A percentile compares a stretch with the other conserved stretches of the same genome.
Evolutionary conservation across 2,329 filamentous ascomycete genomes (phyloP).

Genomic region (Colletotrichum incanum): DNA sequence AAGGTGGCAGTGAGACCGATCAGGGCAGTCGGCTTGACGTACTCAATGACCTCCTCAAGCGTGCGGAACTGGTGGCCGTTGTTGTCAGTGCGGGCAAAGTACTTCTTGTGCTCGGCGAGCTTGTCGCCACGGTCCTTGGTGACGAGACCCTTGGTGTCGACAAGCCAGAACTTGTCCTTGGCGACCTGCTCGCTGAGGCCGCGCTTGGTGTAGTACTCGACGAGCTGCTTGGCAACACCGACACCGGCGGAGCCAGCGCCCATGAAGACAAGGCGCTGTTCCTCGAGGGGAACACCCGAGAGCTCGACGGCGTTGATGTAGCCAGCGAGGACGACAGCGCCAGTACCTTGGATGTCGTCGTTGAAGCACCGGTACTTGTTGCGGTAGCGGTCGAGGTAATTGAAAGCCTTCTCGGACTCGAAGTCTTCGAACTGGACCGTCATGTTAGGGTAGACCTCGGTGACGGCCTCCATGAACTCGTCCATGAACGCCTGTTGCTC

Average conservation of each 20-base stretch:
- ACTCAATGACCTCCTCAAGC: conserved; percentile 92
- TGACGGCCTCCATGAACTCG: conserved; percentile 94
- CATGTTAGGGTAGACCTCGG: conserved; percentile 78
- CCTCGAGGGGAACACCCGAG: conserved; percentile 86
- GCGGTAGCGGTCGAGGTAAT: conserved; percentile 91
- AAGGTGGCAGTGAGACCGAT: conserved; percentile 96
- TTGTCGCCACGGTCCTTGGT: conserved; percentile 94
- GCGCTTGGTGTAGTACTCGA: conserved; percentile 95
- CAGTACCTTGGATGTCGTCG: conserved; percentile 98
- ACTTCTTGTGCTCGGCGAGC: conserved; percentile 90
- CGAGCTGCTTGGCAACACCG: conserved; percentile 97
- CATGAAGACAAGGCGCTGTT: conserved; percentile 96
- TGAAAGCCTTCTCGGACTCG: conserved; percentile 93
- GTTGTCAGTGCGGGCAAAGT: conserved; percentile 77
- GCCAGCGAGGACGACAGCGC: conserved; percentile 90
- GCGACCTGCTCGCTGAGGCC: conserved; percentile 91
- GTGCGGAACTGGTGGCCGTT: conserved; percentile 80
- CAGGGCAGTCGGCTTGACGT: conserved; percentile 94
- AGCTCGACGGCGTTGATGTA: conserved; percentile 84
- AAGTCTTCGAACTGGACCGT: conserved; percentile 97
- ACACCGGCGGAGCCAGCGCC: conserved; percentile 96
- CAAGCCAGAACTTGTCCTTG: conserved; percentile 94
- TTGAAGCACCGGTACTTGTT: conserved; percentile 96
- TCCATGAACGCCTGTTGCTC: conserved; percentile 95
- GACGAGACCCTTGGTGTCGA: conserved; percentile 96